Evolutionary conservation across 2,329 filamentous ascomycete genomes (phyloP).

Genomic region (Fusarium kyushuense): DNA sequence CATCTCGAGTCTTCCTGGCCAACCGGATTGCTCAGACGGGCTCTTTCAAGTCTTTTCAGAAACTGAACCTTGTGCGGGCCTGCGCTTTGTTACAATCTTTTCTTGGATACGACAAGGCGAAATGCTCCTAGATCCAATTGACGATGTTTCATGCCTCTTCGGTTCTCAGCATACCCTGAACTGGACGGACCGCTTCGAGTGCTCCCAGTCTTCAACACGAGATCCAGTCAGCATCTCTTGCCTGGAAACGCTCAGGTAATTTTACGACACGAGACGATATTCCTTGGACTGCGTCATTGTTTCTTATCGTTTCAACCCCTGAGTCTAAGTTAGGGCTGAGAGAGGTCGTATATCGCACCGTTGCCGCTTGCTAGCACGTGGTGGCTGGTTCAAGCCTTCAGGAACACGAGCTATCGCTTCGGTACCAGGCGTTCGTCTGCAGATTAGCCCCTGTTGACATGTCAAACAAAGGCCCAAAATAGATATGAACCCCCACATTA

Average conservation of each 20-base stretch:
- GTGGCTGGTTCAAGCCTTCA: slow-evolving; percentile 18
- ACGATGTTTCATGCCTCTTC: slow-evolving; percentile 10
- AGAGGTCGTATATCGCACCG: slow-evolving; percentile 24
- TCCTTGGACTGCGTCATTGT: slow-evolving; percentile 23
- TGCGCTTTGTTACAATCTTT: slow-evolving; percentile 18
- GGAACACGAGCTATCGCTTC: slow-evolving; percentile 39
- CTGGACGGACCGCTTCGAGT: background rate
- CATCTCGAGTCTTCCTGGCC: background rate
- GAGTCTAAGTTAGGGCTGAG: slow-evolving; percentile 34
- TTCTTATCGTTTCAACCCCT: slow-evolving; percentile 10
- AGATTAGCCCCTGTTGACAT: slow-evolving; percentile 36
- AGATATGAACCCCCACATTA: slow-evolving; percentile 40
- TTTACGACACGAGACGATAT: slow-evolving; percentile 28
- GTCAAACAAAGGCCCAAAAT: slow-evolving; percentile 42
- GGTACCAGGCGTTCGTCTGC: slow-evolving; percentile 33
- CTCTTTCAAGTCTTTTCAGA: background rate
- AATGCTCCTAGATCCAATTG: slow-evolving; percentile 14
- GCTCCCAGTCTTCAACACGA: slow-evolving; percentile 26
- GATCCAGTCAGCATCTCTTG: slow-evolving; percentile 23
- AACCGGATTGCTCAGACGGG: background rate
- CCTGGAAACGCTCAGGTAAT: slow-evolving; percentile 22
- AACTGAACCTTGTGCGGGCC: background rate
- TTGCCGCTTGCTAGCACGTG: slow-evolving; percentile 36
- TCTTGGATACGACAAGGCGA: slow-evolving; percentile 30
- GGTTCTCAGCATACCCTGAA: slow-evolving; percentile 21